Base-by-base conservation (phyloP, 257 asterid species). In the Misopates orontium region DNA sequence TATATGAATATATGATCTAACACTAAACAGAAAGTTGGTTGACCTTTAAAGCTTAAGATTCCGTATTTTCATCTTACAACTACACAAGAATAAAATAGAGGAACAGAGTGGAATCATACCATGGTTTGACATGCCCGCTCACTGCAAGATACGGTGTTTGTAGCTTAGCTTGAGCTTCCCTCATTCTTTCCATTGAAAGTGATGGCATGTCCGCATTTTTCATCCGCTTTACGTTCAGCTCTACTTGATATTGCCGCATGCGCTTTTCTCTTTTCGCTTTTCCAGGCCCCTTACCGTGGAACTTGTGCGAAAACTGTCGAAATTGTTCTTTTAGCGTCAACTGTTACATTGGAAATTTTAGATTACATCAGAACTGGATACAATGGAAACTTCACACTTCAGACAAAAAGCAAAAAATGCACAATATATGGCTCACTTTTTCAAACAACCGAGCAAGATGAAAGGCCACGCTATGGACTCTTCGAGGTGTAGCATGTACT, bases 231-330 rank as follows among this genome's bases (percentile, higher is more conserved):
- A 90, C 77, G 87, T 90, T 93, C 80, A 93, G 73, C 69, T 93
- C 99, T 78, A 90, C 95, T 41, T 79, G 87, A 71, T 90, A 93
- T 64, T 90, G 95, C 28, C 95, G 77, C 95, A 90, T 84, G 52
- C 95, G 88, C 82, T 93, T 93, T 70, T 93, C 96, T 77, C 80
- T 95, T 65, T 94, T 94, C 92, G 77, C 86, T 81, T 94, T 94
- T 59, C 97, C 97, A 47, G 97, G 99, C 10, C 90, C 97, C 75
- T 94, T 94, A n/a, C 97, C 99, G 18, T 94, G 99, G 75, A 94
- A 94, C 78, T 80, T 94, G 77, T 94, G 97, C 32, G 97, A 94
- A 71, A 94, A 75, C 78, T 74, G 75, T 65, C 97, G 88, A 71
- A 87, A 94, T 49, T 92, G 89, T 82, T 94, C 99, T 78, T 90